Evolutionary conservation across 2,329 filamentous ascomycete genomes (phyloP).

Genomic region (Trichoderma guizhouense): DNA sequence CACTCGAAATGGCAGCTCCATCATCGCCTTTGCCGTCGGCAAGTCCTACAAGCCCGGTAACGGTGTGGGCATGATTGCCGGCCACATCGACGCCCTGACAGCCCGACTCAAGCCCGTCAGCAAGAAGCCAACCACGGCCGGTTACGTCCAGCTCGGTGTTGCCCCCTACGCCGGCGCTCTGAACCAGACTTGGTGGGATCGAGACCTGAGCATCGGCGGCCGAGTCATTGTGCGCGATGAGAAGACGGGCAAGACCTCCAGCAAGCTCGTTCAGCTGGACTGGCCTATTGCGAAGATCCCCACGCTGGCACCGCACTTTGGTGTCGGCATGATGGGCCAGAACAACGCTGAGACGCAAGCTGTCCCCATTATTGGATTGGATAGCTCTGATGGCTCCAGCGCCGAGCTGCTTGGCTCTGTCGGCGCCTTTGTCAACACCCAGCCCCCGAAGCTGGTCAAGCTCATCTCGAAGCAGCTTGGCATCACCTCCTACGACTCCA

Average conservation of each 20-base stretch:
- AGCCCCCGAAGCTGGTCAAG: conserved; percentile 80
- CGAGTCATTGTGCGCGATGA: conserved; percentile 78
- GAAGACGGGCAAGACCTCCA: conserved; percentile 69
- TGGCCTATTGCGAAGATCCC: conserved; percentile 94
- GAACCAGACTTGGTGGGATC: conserved; percentile 94
- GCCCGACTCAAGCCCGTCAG: conserved; percentile 89
- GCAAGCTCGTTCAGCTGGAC: conserved; percentile 82
- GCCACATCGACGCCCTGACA: conserved; percentile 89
- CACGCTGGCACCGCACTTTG: conserved; percentile 91
- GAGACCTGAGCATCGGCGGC: conserved; percentile 87
- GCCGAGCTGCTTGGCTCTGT: conserved; percentile 53
- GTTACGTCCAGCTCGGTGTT: conserved; percentile 85
- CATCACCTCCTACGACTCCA: conserved; percentile 65
- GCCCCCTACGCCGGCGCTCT: conserved; percentile 88
- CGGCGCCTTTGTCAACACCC: conserved; percentile 74
- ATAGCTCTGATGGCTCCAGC: conserved; percentile 57
- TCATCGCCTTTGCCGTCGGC: conserved; percentile 84
- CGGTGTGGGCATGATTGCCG: conserved; percentile 82
- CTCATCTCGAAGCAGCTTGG: conserved; percentile 77
- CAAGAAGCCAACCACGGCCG: conserved; percentile 76
- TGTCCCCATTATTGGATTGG: conserved; percentile 88
- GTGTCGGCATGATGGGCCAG: conserved; percentile 63
- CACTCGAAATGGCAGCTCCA: conserved; percentile 77
- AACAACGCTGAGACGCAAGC: conserved; percentile 89
- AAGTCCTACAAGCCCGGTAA: conserved; percentile 78